Evolutionary conservation across 164 flowering plant species (phyloP).

Genomic region (Sextonia rubra): DNA sequence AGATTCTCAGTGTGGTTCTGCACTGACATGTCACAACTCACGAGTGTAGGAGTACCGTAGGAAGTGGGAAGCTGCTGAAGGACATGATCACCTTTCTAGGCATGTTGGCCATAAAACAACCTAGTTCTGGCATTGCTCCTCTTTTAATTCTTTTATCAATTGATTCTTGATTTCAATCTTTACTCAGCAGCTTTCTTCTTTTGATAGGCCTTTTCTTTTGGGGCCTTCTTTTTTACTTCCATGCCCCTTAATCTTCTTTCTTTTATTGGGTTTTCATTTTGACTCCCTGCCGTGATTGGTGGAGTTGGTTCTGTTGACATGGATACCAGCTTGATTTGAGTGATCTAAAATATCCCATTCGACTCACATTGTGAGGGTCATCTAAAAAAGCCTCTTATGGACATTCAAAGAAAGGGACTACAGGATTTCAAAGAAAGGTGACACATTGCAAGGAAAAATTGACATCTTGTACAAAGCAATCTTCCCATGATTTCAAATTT

Average conservation of each 20-base stretch:
- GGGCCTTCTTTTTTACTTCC: not conserved
- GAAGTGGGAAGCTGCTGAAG: conserved; percentile 84
- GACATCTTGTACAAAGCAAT: too few relatives aligned
- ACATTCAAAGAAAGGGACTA: too few relatives aligned
- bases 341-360: too few relatives aligned
- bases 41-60: conserved; percentile 83
- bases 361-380: too few relatives aligned
- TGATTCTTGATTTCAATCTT: not conserved
- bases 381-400: too few relatives aligned
- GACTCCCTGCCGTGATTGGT: not conserved
- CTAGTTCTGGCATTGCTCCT: not conserved
- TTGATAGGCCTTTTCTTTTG: not conserved
- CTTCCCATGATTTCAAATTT: too few relatives aligned
- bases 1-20: conserved; percentile 39
- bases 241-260: too few relatives aligned
- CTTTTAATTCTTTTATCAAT: not conserved
- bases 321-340: too few relatives aligned
- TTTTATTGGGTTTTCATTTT: too few relatives aligned
- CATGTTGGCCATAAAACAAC: conserved; percentile 64
- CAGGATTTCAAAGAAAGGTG: too few relatives aligned
- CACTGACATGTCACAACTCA: conserved; percentile 75
- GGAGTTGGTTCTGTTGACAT: not conserved
- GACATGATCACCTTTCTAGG: conserved; percentile 78
- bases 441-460: too few relatives aligned
- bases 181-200: not conserved